A percentile compares a stretch with the other conserved stretches of the same genome.
Conservation (phyloP, 2,329 filamentous ascomycete genomes). For the Diaporthe vaccinii region DNA sequence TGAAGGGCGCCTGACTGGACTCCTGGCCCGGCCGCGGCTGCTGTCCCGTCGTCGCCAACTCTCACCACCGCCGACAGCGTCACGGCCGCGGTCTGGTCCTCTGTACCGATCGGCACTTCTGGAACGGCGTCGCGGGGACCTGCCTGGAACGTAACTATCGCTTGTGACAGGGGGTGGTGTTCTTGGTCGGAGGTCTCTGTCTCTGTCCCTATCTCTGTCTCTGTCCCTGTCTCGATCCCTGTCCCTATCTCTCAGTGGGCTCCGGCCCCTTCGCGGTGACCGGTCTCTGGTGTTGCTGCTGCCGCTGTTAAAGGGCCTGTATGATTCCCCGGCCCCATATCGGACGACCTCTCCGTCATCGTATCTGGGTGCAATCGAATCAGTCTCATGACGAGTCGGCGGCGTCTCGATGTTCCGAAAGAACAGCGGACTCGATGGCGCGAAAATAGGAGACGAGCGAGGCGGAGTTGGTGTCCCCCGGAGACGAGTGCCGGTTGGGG, state of each 20-base stretch:
- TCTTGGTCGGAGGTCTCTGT: slow-evolving; percentile 45
- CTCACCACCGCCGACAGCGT: slow-evolving; percentile 47
- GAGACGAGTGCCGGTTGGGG: slow-evolving; percentile 1
- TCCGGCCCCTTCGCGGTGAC: slow-evolving; percentile 47
- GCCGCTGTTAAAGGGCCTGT: slow-evolving; percentile 66
- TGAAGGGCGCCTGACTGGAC: slow-evolving; percentile 51
- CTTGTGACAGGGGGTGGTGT: slow-evolving; percentile 50
- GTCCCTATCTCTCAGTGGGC: slow-evolving; percentile 48
- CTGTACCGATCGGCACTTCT: slow-evolving; percentile 58
- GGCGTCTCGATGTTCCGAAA: background rate
- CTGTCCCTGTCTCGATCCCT: slow-evolving; percentile 50
- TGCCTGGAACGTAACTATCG: slow-evolving; percentile 58
- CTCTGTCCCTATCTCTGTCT: slow-evolving; percentile 47
- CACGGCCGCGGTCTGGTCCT: slow-evolving; percentile 52
- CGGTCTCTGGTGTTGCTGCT: slow-evolving; percentile 41
- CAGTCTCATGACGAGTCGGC: slow-evolving; percentile 37
- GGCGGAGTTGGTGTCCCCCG: background rate
- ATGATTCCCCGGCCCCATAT: slow-evolving; percentile 73
- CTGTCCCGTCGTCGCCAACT: slow-evolving; percentile 56
- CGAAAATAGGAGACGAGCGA: background rate
- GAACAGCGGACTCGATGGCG: background rate
- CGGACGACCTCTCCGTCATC: slow-evolving; percentile 73
- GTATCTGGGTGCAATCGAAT: slow-evolving; percentile 57
- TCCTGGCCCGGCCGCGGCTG: slow-evolving; percentile 55
- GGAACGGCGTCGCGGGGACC: slow-evolving; percentile 58